Conservation (phyloP, 345 rosid genomes). For the Aurinia saxatilis region DNA sequence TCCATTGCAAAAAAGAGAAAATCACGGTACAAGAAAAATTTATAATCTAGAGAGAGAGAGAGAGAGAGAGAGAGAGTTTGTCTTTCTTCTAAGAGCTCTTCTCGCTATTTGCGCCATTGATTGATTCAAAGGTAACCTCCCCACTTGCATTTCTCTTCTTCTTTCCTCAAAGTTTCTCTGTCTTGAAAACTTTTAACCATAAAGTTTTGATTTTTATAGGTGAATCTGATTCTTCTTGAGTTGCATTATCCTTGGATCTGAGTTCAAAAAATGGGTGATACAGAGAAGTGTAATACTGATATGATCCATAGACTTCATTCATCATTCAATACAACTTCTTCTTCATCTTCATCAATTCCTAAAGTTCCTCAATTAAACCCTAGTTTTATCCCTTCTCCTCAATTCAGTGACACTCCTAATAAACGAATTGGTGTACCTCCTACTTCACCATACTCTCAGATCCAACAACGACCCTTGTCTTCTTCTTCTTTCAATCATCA, state of each 20-base stretch:
- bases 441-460: constrained; percentile 80
- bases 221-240: neutral
- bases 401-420: constrained; percentile 38
- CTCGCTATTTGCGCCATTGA: constrained; percentile 34
- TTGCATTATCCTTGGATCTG: constrained; percentile 12
- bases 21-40: constrained; percentile 3
- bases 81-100: neutral
- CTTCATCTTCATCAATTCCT: constrained; percentile 38
- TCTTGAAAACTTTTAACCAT: neutral
- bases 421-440: constrained; percentile 82
- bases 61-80: constrained; percentile 28
- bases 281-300: constrained; percentile 49
- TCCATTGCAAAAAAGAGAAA: constrained; percentile 16
- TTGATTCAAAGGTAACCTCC: constrained; percentile 19
- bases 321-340: constrained; percentile 38
- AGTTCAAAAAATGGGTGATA: constrained; percentile 59
- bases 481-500: neutral
- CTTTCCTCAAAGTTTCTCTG: constrained; percentile 6
- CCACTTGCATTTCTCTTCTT: constrained; percentile 13
- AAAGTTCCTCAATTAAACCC: constrained; percentile 52
- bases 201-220: neutral
- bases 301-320: constrained; percentile 69
- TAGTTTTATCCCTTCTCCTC: constrained; percentile 39
- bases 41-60: constrained; percentile 23
- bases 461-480: constrained; percentile 48